Evolutionary conservation across 441 rosid species (phyloP), one percentile per base, ranked within the genome.

Genomic region (Melastoma candidum): DNA sequence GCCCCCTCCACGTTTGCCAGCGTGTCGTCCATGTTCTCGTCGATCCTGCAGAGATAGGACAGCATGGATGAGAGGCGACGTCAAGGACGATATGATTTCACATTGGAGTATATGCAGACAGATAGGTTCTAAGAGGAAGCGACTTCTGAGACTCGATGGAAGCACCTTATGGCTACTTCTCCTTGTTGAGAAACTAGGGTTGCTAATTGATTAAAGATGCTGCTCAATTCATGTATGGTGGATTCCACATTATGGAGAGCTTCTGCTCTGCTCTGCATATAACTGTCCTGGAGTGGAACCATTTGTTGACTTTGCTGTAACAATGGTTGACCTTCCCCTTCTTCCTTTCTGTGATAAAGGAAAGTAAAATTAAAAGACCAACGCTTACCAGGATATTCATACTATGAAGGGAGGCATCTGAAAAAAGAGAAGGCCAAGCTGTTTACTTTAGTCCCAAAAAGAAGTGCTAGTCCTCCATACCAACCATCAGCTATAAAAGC

Each of bases 161-260:
- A 47, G 26, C 41, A 93, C 98, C 97, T 86, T 75, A 93, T 86
- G 17, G 97, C 95, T 61, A 88, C 78, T 70, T 92, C 92, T 56
- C 97, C 96, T 75, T 89, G 99, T 59, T 86, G 95, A 55, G 99
- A 89, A 60, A 94, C 95, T 83, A 87, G 79, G 53, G 93, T 83
- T 45, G 93, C 93, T 44, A 89, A 77, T 69, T 89, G 96, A 17
- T 90, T 86, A 66, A 88, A 88, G 58, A 88, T 92, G 69, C 47
- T 81, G 73, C 95, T 29, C 63, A 93, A 71, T 67, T 93, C 97
- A 51, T 93, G 99, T 74, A 94, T 87, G 24, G 97, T 94, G 60
- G 97, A 85, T 77, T 94, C 95, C 12, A 89, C 95, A 45, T 83
- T 89, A 56, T 79, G 96, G 63, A 89, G 77, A 44, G 95, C 97